These are phyloP conservation scores for Phaeoacremonium minimum DNA, from an alignment of 2,329 filamentous ascomycete species.

Conservation along the genomic window DNA sequence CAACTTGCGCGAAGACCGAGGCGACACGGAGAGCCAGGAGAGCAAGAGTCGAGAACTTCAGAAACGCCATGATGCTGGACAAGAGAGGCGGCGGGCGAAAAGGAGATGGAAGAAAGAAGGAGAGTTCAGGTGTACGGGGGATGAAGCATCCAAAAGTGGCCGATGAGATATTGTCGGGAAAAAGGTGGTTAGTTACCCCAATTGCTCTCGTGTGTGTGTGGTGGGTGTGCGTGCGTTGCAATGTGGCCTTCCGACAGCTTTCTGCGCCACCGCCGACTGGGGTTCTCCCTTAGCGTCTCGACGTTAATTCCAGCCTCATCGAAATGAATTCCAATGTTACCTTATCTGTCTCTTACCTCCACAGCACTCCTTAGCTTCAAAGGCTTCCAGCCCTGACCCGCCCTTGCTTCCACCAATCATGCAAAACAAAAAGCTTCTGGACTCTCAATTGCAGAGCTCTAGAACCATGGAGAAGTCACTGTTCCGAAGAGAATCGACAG, in stretches of 20 bases:
- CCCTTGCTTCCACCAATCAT: too few relatives aligned
- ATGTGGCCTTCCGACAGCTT: too few relatives aligned
- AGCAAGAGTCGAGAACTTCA: slow-evolving; percentile 68
- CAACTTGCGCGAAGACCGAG: slow-evolving; percentile 57
- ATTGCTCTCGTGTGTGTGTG: neutral
- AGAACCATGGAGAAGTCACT: too few relatives aligned
- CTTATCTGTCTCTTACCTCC: too few relatives aligned
- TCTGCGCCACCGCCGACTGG: neutral
- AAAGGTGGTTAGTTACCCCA: neutral
- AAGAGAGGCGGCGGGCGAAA: slow-evolving; percentile 6
- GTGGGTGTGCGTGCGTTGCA: neutral
- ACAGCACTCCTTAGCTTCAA: too few relatives aligned
- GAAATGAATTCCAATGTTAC: too few relatives aligned
- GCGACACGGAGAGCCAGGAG: slow-evolving; percentile 67
- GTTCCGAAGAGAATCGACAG: too few relatives aligned
- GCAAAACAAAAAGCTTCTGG: too few relatives aligned
- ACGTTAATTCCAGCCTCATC: too few relatives aligned
- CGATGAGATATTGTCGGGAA: neutral
- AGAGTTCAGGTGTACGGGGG: slow-evolving; percentile 6
- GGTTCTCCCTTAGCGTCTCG: too few relatives aligned
- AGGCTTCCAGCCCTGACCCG: too few relatives aligned
- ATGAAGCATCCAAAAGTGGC: slow-evolving; percentile 2
- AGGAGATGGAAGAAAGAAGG: slow-evolving; percentile 4
- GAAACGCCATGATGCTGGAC: slow-evolving; percentile 60
- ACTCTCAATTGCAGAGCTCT: too few relatives aligned